Base-by-base conservation (phyloP, 2,329 filamentous ascomycete species). In the Clonostachys solani region DNA sequence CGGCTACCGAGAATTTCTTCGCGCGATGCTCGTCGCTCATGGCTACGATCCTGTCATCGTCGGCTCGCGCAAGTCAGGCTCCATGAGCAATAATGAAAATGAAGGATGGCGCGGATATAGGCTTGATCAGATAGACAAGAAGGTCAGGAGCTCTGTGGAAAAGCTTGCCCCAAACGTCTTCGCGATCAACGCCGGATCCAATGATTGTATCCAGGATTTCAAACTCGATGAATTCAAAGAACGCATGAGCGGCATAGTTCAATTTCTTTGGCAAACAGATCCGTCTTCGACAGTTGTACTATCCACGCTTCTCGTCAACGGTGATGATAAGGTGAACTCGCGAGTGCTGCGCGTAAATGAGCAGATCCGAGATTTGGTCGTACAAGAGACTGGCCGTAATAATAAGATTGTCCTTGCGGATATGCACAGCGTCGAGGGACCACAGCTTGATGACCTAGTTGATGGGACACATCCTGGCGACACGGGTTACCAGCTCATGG, bases 141-240 rank as follows among this genome's bases (percentile, higher is more conserved):
- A 61, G 46, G 66, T 65, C 2, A 49, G 53, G 33, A 29, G 29
- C 15, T 57, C 59, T 12, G 53, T 64, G 10, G 52, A 59, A 2
- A 36, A 50, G 33, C 56, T 58, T 46, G 55, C 56, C 49, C 68
- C 69, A 1, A 65, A 70, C 46, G 23, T 71, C 12, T 56, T 71
- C 40, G 52, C 67, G 8, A 49, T 72, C 48, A 68, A 71, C 47
- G 62, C 56, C 8, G 68, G 69, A 2, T 66, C 67, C 13, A 71
- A 71, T 49, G 68, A 73, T 51, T 66, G 64, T 51, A 49, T 58
- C 33, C 60, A 60, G 33, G 53, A 62, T 48, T 49, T 59, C 15
- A 56, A 65, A 44, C 46, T 66, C n/a, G 15, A 55, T 8, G 51
- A 52, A 15, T 58, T 59, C 7, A 58, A 59, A 5, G 46, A 54